Evolutionary conservation across 257 asterid species (phyloP), one percentile per base, ranked within the genome.

Genomic region (Ilex aquifolium): DNA sequence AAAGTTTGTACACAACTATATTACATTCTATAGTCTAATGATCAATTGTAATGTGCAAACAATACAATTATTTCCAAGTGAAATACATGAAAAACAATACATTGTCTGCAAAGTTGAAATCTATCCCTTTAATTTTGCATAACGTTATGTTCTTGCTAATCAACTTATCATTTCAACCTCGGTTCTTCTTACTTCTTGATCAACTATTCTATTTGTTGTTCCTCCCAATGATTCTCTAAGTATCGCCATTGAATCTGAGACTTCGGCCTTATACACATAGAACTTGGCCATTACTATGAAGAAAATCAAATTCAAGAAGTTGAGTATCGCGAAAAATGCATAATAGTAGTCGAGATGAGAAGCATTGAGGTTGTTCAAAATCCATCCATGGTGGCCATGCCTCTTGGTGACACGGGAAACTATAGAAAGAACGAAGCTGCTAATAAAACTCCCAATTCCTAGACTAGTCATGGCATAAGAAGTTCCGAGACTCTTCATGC

Each of bases 401-500:
- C 11, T 7, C 11, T 44, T 44, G 50, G 50, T 44, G 50, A 44
- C 13, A 13, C 13, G 9, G 11, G 50, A 44, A 8, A 44, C 50
- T 13, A 2, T 7, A 0, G 50, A 44, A 8, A 44, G 11, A 13
- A 44, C 13, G 13, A 44, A 13, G 13, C 11, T 44, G 50, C 50
- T 44, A 13, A 44, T 8, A 13, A 77, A 46, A 40, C 61, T 77
- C 69, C 82, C 82, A 6, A 67, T 57, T 51, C 82, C 82, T 3
- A 77, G 29, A 5, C 74, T 67, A 59, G 77, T 70, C 57, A 67
- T 54, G 13, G 69, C 59, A 12, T 66, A 76, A 5, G 79, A 68
- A 4, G 75, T 68, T 64, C 79, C 80, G 14, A 76, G 76, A 55
- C 77, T 63, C 49, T 70, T 82, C 88, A 82, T 82, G 70, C 74